phyloP scores from a whole-genome alignment of 1,284 basidiomycete species.

The Macrocystidia cucumis region DNA sequence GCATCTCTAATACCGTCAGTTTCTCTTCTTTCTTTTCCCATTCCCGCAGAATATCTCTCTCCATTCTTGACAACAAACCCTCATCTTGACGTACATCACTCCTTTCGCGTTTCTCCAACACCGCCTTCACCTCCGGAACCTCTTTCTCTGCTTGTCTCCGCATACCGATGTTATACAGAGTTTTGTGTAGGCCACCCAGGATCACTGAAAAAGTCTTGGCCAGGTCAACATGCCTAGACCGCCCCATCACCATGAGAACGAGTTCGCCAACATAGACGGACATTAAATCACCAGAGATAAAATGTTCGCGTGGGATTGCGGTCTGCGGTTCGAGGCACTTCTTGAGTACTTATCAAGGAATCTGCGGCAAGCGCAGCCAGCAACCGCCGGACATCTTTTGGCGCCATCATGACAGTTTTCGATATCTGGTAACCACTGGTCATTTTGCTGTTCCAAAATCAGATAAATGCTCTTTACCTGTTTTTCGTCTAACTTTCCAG shows the following conservation, averaged over 20 bases:
- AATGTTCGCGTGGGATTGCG: slow-evolving; percentile 81
- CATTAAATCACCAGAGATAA: slow-evolving; percentile 76
- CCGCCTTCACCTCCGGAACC: slow-evolving; percentile 52
- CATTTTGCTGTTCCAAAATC: too few relatives aligned
- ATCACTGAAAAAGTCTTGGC: slow-evolving; percentile 74
- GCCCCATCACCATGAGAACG: slow-evolving; percentile 1
- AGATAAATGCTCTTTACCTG: slow-evolving; percentile 48
- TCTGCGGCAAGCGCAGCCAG: slow-evolving; percentile 76
- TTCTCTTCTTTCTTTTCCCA: slow-evolving; percentile 69
- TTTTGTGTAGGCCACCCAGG: slow-evolving; percentile 78
- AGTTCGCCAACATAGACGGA: neutral
- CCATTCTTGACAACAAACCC: slow-evolving; percentile 58
- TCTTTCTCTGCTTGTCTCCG: slow-evolving; percentile 69
- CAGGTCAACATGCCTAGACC: slow-evolving; percentile 72
- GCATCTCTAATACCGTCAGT: slow-evolving; percentile 67
- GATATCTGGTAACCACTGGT: slow-evolving; percentile 81
- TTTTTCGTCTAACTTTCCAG: slow-evolving; percentile 97
- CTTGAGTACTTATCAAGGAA: slow-evolving; percentile 81
- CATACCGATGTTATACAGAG: slow-evolving; percentile 73
- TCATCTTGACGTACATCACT: slow-evolving; percentile 75
- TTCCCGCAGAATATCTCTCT: slow-evolving; percentile 57
- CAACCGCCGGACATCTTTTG: slow-evolving; percentile 80
- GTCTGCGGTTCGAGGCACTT: slow-evolving; percentile 84
- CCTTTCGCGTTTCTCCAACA: slow-evolving; percentile 74
- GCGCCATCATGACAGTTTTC: slow-evolving; percentile 87